Conservation (phyloP, 2,329 filamentous ascomycete genomes). For the Corniculantispora saksenae region DNA sequence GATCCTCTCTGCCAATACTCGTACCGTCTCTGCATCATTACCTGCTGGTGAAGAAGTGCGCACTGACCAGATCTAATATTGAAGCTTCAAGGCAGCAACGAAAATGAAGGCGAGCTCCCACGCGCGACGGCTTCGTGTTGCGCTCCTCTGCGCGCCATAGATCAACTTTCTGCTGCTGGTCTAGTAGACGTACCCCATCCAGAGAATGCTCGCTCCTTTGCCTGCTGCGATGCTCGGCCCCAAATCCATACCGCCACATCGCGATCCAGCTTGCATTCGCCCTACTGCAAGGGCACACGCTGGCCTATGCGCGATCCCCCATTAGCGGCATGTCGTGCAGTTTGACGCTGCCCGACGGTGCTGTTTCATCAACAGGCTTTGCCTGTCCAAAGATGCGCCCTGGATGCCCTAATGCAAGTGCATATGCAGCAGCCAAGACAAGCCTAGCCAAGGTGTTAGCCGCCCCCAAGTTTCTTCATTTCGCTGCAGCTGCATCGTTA, state of each 20-base stretch:
- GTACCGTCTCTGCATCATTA: neutral
- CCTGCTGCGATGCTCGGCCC: neutral
- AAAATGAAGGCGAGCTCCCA: neutral
- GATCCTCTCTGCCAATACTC: neutral
- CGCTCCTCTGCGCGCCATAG: neutral
- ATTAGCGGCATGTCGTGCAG: neutral
- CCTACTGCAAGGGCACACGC: neutral
- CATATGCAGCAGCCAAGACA: neutral
- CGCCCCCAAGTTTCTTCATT: neutral
- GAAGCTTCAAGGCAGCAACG: neutral
- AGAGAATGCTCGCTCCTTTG: neutral
- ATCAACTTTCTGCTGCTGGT: neutral
- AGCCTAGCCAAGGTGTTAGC: neutral
- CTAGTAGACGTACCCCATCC: neutral
- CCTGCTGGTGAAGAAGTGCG: neutral
- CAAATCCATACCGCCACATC: conserved; percentile 13
- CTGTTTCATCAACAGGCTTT: neutral
- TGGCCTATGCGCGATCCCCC: conserved; percentile 5
- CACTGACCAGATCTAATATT: neutral
- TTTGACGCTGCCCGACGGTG: neutral
- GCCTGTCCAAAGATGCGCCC: neutral
- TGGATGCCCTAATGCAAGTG: neutral
- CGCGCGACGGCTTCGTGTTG: neutral
- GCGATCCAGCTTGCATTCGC: neutral
- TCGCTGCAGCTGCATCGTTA: neutral